Conservation (phyloP, 1,284 basidiomycete species). For the Xanthoconium separans region DNA sequence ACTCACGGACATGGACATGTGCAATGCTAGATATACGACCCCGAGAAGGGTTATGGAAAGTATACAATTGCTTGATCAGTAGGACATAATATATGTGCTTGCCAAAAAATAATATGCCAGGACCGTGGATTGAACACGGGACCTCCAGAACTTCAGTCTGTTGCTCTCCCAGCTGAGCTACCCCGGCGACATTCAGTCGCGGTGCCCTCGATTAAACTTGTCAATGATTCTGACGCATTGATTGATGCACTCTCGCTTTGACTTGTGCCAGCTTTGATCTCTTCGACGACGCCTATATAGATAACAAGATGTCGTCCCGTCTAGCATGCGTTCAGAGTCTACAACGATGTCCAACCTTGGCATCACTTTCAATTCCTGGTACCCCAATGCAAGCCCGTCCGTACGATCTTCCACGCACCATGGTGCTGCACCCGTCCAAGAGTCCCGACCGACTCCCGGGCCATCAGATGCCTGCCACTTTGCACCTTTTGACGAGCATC, state of each 20-base stretch:
- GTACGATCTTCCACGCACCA: neutral
- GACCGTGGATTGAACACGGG: slow-evolving; percentile 60
- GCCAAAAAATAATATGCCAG: slow-evolving; percentile 38
- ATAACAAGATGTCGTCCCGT: no score
- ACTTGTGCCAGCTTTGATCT: no score
- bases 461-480: neutral
- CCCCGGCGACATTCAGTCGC: slow-evolving; percentile 10
- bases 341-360: slow-evolving; percentile 4
- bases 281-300: no score
- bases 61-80: slow-evolving; percentile 71
- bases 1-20: slow-evolving; percentile 1
- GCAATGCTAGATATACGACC: slow-evolving; percentile 73
- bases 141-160: slow-evolving; percentile 68
- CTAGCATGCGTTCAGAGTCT: neutral
- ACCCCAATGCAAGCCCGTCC: neutral
- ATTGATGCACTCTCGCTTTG: no score
- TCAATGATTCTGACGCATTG: no score
- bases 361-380: neutral
- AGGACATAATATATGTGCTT: slow-evolving; percentile 8
- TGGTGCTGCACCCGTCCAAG: neutral
- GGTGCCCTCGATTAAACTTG: no score
- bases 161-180: slow-evolving; percentile 82
- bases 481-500: slow-evolving; percentile 9
- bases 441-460: neutral
- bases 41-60: slow-evolving; percentile 87